Evolutionary conservation across 106 monocot genomes (phyloP).

Genomic region (Dendrobium officinale): DNA sequence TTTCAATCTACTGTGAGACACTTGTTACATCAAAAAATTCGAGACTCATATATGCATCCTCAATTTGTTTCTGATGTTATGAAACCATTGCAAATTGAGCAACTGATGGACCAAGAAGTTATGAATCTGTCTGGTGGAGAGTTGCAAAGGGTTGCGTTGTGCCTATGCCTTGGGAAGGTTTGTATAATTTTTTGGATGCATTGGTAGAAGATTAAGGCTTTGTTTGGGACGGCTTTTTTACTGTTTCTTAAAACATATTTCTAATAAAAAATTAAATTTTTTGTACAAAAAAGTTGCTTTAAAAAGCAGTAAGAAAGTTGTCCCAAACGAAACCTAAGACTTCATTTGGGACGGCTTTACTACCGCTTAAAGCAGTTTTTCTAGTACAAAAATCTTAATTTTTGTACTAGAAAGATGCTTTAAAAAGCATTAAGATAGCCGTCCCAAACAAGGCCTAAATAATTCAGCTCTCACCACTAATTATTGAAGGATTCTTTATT

Average conservation of each 20-base stretch:
- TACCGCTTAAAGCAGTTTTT: no score
- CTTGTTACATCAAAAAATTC: conserved; percentile 78
- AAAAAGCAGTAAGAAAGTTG: no score
- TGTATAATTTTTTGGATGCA: background rate
- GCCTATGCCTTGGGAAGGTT: conserved; percentile 97
- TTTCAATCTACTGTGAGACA: conserved; percentile 59
- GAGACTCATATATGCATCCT: conserved; percentile 88
- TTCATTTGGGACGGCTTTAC: no score
- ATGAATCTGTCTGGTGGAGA: conserved; percentile 96
- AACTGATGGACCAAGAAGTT: conserved; percentile 97
- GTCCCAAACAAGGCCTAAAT: background rate
- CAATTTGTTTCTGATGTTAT: conserved; percentile 95
- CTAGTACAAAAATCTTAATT: no score
- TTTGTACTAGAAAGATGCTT: no score
- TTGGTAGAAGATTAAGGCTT: background rate
- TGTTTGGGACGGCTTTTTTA: no score
- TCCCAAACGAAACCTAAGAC: no score
- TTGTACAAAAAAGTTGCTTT: no score
- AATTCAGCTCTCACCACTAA: background rate
- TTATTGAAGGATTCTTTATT: background rate
- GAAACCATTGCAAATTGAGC: conserved; percentile 97
- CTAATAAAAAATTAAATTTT: no score
- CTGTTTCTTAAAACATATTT: no score
- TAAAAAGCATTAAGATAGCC: no score
- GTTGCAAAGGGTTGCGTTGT: conserved; percentile 86